phyloP scores from a whole-genome alignment of 2,329 filamentous ascomycete species.

The Leptographium lundbergii region DNA sequence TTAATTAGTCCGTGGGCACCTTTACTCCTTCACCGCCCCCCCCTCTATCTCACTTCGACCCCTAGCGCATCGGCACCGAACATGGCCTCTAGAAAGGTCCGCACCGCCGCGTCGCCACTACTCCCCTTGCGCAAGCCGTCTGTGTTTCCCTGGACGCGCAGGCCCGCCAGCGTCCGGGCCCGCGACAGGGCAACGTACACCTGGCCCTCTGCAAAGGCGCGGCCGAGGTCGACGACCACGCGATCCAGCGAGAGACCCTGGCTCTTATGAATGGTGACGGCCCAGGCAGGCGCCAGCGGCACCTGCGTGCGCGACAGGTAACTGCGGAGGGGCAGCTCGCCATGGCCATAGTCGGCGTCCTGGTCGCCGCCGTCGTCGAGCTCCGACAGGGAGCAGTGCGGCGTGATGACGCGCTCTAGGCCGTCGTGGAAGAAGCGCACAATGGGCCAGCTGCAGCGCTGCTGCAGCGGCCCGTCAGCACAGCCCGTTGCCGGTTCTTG shows the following conservation, averaged over 20 bases:
- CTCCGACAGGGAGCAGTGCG: constrained; percentile 35
- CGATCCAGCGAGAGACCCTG: constrained; percentile 51
- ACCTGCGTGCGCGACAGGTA: constrained; percentile 45
- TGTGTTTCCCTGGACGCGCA: constrained; percentile 25
- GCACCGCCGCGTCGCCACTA: constrained; percentile 21
- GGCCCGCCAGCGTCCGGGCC: constrained; percentile 35
- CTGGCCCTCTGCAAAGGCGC: constrained; percentile 43
- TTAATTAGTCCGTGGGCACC: too few species aligned
- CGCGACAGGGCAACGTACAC: constrained; percentile 51
- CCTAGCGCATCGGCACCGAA: neutral
- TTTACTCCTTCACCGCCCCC: too few species aligned
- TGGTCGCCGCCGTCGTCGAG: constrained; percentile 24
- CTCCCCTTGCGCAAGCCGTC: constrained; percentile 16
- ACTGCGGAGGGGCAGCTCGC: constrained; percentile 24
- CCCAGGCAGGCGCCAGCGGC: constrained; percentile 47
- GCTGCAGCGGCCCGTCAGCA: neutral
- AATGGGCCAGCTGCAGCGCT: constrained; percentile 4
- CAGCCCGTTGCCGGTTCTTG: too few species aligned
- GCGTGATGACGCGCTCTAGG: constrained; percentile 28
- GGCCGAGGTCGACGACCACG: constrained; percentile 39
- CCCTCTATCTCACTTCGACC: too few species aligned
- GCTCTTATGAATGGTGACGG: constrained; percentile 50
- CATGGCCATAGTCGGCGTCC: too few species aligned
- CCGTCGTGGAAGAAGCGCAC: constrained; percentile 33
- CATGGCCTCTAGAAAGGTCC: constrained; percentile 14